phyloP scores from a whole-genome alignment of 768 basidiomycete genomes.

The Leccinum sublutescens region DNA sequence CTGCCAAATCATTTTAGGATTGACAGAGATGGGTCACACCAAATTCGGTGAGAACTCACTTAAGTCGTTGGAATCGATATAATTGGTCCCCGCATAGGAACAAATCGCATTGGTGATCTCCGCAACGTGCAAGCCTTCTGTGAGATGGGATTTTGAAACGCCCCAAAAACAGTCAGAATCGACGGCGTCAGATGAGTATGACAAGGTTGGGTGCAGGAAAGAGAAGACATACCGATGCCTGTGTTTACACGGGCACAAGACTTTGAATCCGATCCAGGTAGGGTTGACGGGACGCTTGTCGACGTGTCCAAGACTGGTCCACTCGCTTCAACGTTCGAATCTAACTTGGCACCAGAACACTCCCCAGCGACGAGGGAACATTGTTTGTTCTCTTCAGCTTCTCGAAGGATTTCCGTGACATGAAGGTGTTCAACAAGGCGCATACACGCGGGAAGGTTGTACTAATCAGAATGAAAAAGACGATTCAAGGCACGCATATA shows the following conservation, averaged over 20 bases:
- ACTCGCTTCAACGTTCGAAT: not conserved
- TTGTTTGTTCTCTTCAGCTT: constrained; percentile 46
- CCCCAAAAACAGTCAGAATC: not conserved
- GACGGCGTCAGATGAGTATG: not conserved
- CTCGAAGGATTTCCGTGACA: constrained; percentile 65
- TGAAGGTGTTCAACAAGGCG: constrained; percentile 72
- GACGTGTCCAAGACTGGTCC: no score
- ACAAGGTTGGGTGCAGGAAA: not conserved
- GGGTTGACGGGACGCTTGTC: not conserved
- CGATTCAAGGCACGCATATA: constrained; percentile 12
- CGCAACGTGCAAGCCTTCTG: constrained; percentile 21
- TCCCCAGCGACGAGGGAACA: constrained; percentile 44
- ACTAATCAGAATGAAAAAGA: constrained; percentile 37
- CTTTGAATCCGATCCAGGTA: not conserved
- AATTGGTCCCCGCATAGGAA: constrained; percentile 15
- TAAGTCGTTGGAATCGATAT: constrained; percentile 20
- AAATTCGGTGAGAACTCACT: constrained; percentile 4
- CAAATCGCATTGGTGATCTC: constrained; percentile 25
- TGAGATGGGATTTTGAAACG: not conserved
- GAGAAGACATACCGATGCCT: constrained; percentile 7
- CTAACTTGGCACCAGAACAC: not conserved
- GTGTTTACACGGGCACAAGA: not conserved
- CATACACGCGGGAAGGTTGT: constrained; percentile 73
- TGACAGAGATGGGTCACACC: not conserved
- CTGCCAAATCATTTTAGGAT: constrained; percentile 32